phyloP scores from a whole-genome alignment of 441 rosid species.

The Croton laevigatus region DNA sequence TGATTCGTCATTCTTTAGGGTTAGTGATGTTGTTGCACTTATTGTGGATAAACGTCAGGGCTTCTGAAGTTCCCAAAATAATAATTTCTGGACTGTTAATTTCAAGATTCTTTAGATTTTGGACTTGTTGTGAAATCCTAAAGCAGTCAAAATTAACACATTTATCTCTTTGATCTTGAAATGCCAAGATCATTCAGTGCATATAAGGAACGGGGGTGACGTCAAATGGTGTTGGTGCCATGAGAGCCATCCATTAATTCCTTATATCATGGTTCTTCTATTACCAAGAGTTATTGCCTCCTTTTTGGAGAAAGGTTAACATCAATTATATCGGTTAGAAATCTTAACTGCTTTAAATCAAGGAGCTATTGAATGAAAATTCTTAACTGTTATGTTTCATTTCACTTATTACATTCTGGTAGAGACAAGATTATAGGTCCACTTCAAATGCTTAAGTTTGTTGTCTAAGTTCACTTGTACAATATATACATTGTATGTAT shows the following conservation, averaged over 20 bases:
- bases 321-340: too few relatives aligned
- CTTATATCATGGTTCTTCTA: too few relatives aligned
- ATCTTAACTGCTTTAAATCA: too few relatives aligned
- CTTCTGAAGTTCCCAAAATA: neutral
- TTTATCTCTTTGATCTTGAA: neutral
- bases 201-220: too few relatives aligned
- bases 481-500: neutral
- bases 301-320: too few relatives aligned
- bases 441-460: neutral
- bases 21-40: neutral
- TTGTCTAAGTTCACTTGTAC: neutral
- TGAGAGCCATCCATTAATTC: too few relatives aligned
- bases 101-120: neutral
- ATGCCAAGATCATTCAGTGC: neutral
- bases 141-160: neutral
- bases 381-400: neutral
- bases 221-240: too few relatives aligned
- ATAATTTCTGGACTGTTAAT: neutral
- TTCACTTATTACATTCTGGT: neutral
- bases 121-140: too few relatives aligned
- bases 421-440: too few relatives aligned
- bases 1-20: neutral
- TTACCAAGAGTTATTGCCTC: too few relatives aligned
- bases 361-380: neutral
- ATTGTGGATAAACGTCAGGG: neutral